Evolutionary conservation across 164 flowering plant species (phyloP), one percentile per base, ranked within the genome.

Genomic region (Piper longum): DNA sequence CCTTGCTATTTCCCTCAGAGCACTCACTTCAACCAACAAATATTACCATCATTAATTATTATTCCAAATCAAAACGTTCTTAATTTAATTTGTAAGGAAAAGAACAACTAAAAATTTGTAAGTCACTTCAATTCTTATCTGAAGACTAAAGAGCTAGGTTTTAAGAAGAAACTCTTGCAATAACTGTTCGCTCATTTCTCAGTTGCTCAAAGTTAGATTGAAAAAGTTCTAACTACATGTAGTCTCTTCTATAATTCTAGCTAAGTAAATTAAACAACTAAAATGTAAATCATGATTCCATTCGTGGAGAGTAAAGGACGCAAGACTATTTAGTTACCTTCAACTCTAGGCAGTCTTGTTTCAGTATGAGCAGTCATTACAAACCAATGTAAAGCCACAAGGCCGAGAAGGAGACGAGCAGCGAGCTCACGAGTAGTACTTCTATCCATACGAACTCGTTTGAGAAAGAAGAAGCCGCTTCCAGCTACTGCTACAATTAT

Each of bases 21-120:
- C 86, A 56, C 73, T 69, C 80, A 83, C 95, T 88, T 85, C 83
- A 61, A 63, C 56, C 60, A 40, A 26, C 6, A 16, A 7, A 9
- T 0, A 16, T 7, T 16, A 4, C 48, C 36, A 26, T 26, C 36
- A 26, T 26, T 26, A 26, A 2, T 55, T 16, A 26, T 16, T 16
- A 9, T 54, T 55, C 19, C 19, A 16, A 19, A 3, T 19, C 40
- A 26, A 57, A 57, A 57, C 26, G 41, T 57, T 7, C 41, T 26
- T 26, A 57, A 8, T 9, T 17, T 4, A 57, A 57, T 8, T 39
- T 17, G 39, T 9, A 18, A 19, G 59, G 11, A 18, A 18, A 57
- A 4, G 4, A 56, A n/a, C 19, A 14, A 17, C 59, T n/a, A 17
- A 56, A 14, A 4, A 26, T 7, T n/a, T 17, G 3, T n/a, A 7